These are phyloP conservation scores for Paecilomyces sp. DNA, from an alignment of 2,329 filamentous ascomycete species.

Conservation along the genomic window DNA sequence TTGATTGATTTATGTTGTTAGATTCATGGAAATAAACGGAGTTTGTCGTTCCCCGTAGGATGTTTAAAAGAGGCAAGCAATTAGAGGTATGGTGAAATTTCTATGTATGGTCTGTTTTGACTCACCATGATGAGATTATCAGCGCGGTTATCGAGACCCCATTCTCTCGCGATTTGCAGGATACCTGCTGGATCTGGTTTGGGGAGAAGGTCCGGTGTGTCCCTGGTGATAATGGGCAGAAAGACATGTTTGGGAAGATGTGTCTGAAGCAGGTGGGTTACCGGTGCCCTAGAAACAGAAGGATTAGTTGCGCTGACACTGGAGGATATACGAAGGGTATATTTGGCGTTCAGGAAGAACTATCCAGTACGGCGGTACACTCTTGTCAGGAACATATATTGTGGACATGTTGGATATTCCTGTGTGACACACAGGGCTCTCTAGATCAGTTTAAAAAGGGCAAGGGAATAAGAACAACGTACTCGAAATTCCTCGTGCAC, in stretches of 20 bases:
- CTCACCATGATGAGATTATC: conserved; percentile 33
- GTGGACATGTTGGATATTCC: not conserved
- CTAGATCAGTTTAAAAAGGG: not conserved
- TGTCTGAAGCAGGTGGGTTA: conserved; percentile 50
- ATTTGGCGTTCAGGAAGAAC: too few relatives aligned
- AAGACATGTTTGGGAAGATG: conserved; percentile 66
- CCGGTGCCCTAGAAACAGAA: conserved; percentile 25
- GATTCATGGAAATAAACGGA: not conserved
- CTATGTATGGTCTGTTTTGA: not conserved
- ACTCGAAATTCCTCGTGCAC: conserved; percentile 91
- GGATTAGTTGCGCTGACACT: not conserved
- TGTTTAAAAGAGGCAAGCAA: not conserved
- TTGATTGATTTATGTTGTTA: conserved; percentile 4
- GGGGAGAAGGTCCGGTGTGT: conserved; percentile 57
- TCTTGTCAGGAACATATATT: not conserved
- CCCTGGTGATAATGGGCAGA: conserved; percentile 73
- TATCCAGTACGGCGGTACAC: too few relatives aligned
- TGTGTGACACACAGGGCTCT: not conserved
- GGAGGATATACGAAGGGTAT: too few relatives aligned
- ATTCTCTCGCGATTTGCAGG: conserved; percentile 70
- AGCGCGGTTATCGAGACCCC: conserved; percentile 54
- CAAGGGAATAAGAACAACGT: conserved; percentile 13
- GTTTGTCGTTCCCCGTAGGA: not conserved
- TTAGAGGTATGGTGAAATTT: too few relatives aligned
- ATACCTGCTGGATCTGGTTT: conserved; percentile 88